Percentiles rank a stretch among this genome's conserved stretches.
Evolutionary conservation across 345 rosid genomes (phyloP).

Genomic region (Citrus inodora): DNA sequence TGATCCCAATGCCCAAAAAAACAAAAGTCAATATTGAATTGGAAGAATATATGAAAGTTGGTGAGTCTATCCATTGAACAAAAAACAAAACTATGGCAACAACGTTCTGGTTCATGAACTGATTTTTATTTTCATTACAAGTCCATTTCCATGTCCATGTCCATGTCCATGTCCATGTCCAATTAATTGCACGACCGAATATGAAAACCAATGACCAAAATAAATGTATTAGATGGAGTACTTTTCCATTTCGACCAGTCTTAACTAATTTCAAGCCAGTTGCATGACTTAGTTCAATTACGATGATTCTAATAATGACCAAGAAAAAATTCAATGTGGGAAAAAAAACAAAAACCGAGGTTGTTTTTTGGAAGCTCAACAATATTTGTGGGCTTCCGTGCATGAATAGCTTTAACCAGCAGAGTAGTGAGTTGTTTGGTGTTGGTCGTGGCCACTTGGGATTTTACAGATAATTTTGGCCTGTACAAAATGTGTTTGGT

Average conservation of each 20-base stretch:
- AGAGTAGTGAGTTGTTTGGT: too few relatives aligned
- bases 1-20: background rate
- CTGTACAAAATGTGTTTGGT: too few relatives aligned
- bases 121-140: background rate
- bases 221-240: background rate
- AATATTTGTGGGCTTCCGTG: background rate
- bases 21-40: background rate
- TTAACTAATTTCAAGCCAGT: background rate
- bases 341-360: background rate
- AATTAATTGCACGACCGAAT: slow-evolving; percentile 3
- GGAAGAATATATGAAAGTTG: background rate
- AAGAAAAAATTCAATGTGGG: background rate
- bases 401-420: background rate
- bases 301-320: background rate
- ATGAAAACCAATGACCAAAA: slow-evolving; percentile 10
- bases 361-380: background rate
- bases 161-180: slow-evolving; percentile 9
- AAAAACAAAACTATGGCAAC: background rate
- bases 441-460: too few relatives aligned
- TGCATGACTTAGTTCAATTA: background rate
- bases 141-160: background rate
- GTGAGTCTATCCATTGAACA: background rate
- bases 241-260: background rate
- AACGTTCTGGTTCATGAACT: slow-evolving; percentile 1
- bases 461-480: too few relatives aligned